Base-by-base conservation (phyloP, 2,329 filamentous ascomycete genomes). In the Thelonectria discophora region DNA sequence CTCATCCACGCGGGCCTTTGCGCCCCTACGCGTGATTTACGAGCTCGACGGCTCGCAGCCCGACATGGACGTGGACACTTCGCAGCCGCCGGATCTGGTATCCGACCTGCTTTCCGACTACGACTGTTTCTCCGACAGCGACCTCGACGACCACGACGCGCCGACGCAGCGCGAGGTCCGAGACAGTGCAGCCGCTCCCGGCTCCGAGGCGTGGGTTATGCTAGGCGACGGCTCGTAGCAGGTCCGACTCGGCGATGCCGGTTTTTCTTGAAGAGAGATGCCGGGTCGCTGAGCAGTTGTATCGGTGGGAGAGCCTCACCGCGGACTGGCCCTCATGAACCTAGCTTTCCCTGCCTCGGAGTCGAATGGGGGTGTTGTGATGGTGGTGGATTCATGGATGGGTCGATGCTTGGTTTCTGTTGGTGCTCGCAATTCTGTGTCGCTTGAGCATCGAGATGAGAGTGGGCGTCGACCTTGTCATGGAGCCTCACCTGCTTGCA, bases 221-320 rank as follows among this genome's bases (percentile, higher is more conserved):
- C 72, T 82, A 68, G 77, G 76, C 71, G 79, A 81, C 75, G 80
- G 76, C 79, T 80, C 75, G 77, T 78, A 81, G 73, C 78, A 81
- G 72, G 77, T 79, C 77, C 77, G 75, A 73, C 67, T 52, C 56
- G 27, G 27, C 27, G 27, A 30, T 2, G 2, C 8, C 27, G 27
- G 21, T 24, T 30, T 30, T 30, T 7, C 27, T 30, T 30, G 27
- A 30, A 10, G 27, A n/a, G 5, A 30, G 27, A 10, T 3, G 21
- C 21, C 27, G 27, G 34, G 34, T 37, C 34, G 15, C 15, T 61
- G 67, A 69, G 61, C 59, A 64, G 21, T 49, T 24, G 54, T 49
- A 64, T 50, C 67, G 70, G 71, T 68, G 72, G 61, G 66, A 73
- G 68, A 69, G 69, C 69, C 69, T 62, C 70, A 69, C 72, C 67